phyloP scores from a whole-genome alignment of 1,284 basidiomycete species.

The Trametes hirsuta region DNA sequence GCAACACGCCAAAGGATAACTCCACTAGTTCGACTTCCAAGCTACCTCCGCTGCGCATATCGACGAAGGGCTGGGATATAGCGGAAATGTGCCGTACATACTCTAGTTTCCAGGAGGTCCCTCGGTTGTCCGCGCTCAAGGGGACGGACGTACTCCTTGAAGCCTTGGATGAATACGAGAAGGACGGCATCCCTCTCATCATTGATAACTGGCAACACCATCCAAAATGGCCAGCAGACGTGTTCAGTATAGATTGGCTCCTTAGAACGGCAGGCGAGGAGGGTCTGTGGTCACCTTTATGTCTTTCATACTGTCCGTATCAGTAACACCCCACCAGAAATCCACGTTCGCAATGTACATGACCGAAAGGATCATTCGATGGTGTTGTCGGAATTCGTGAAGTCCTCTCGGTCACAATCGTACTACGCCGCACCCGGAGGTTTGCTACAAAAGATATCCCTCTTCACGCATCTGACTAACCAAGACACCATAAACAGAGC shows the following conservation, averaged over 20 bases:
- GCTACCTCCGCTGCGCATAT: constrained; percentile 31
- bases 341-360: constrained; percentile 36
- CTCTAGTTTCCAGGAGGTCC: constrained; percentile 44
- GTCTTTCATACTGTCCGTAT: neutral
- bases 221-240: constrained; percentile 50
- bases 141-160: constrained; percentile 16
- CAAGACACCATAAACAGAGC: constrained; percentile 44
- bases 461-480: neutral
- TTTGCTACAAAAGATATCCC: constrained; percentile 1
- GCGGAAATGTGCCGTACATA: constrained; percentile 42
- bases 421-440: constrained; percentile 22
- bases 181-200: constrained; percentile 58
- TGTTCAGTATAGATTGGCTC: constrained; percentile 62
- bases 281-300: constrained; percentile 24
- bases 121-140: constrained; percentile 42
- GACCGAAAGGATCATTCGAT: constrained; percentile 32
- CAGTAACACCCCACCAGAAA: constrained; percentile 22
- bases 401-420: constrained; percentile 19
- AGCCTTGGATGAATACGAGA: constrained; percentile 50
- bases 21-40: neutral
- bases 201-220: constrained; percentile 60
- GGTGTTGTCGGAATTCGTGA: constrained; percentile 32
- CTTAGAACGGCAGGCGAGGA: constrained; percentile 30
- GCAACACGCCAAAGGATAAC: neutral
- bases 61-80: constrained; percentile 57